A percentile compares a stretch with the other conserved stretches of the same genome.
These are phyloP conservation scores for Leccinellum albellum DNA, from an alignment of 768 basidiomycete genomes.

Conservation along the genomic window DNA sequence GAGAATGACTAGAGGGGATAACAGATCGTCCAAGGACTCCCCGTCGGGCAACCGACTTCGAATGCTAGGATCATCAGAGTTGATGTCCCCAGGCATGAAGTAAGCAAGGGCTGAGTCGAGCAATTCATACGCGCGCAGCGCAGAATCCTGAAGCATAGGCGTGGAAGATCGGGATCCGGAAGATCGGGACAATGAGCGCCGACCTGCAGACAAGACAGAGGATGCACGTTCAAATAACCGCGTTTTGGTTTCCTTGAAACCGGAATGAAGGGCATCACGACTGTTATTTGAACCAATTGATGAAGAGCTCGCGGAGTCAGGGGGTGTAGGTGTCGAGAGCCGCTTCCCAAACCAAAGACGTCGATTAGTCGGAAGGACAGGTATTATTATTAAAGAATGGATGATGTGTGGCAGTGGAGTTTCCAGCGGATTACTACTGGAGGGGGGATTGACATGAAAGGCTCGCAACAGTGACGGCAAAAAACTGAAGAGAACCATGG, in stretches of 20 bases:
- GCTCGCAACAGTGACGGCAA: constrained; percentile 67
- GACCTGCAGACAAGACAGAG: constrained; percentile 28
- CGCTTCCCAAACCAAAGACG: constrained; percentile 58
- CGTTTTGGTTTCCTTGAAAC: constrained; percentile 22
- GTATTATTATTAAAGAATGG: constrained; percentile 77
- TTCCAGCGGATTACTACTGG: constrained; percentile 54
- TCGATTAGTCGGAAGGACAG: constrained; percentile 55
- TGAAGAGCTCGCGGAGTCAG: constrained; percentile 37
- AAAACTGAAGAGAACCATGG: constrained; percentile 35
- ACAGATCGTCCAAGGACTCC: constrained; percentile 66
- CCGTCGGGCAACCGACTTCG: constrained; percentile 43
- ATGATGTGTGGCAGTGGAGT: constrained; percentile 79
- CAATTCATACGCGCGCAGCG: constrained; percentile 64
- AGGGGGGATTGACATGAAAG: constrained; percentile 61
- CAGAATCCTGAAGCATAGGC: constrained; percentile 40
- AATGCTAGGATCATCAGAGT: constrained; percentile 62
- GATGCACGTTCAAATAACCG: constrained; percentile 27
- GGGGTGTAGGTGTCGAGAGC: constrained; percentile 30
- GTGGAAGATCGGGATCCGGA: constrained; percentile 37
- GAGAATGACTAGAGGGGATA: constrained; percentile 75
- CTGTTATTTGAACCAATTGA: constrained; percentile 16
- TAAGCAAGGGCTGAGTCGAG: constrained; percentile 55
- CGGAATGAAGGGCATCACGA: neutral
- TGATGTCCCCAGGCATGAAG: constrained; percentile 63
- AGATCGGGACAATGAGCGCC: constrained; percentile 41